Conservation (phyloP, 768 basidiomycete species). For the Psilocybe cyanescens region DNA sequence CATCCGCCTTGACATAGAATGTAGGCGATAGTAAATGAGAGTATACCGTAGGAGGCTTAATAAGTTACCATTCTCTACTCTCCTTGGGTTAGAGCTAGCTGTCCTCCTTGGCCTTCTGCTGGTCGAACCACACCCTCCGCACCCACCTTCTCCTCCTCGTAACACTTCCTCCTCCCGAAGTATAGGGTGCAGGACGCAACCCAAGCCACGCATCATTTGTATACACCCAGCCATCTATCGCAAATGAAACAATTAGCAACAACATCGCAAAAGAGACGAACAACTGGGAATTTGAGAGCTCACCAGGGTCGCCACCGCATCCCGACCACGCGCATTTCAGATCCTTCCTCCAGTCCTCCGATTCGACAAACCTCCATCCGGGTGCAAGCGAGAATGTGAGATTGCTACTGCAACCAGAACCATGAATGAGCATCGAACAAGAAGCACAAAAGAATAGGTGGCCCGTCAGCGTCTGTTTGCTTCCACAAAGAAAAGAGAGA, state of each 20-base stretch:
- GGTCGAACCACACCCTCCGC: constrained; percentile 65
- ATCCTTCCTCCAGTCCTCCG: constrained; percentile 80
- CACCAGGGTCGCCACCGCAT: constrained; percentile 35
- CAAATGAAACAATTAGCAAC: not conserved
- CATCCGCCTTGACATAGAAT: too few relatives aligned
- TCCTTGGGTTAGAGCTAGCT: too few relatives aligned
- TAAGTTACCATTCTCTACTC: too few relatives aligned
- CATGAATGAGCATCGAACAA: not conserved
- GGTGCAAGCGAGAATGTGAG: constrained; percentile 77
- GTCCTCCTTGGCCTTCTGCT: constrained; percentile 15
- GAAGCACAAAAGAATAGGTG: not conserved
- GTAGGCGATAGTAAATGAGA: too few relatives aligned
- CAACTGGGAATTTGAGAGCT: not conserved
- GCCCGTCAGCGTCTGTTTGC: not conserved
- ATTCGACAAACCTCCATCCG: constrained; percentile 76
- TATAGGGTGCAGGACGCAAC: constrained; percentile 43
- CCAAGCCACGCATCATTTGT: constrained; percentile 78
- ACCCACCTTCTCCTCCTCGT: constrained; percentile 75
- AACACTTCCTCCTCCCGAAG: constrained; percentile 49
- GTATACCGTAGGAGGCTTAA: too few relatives aligned
- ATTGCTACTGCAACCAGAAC: constrained; percentile 58
- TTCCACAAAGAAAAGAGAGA: not conserved
- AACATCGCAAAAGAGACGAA: not conserved
- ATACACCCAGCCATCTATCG: constrained; percentile 79
- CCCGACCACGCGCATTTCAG: constrained; percentile 58